Percentiles rank a stretch among this genome's conserved stretches.
phyloP scores from a whole-genome alignment of 306 rosid species.

The Adenanthera pavonina region DNA sequence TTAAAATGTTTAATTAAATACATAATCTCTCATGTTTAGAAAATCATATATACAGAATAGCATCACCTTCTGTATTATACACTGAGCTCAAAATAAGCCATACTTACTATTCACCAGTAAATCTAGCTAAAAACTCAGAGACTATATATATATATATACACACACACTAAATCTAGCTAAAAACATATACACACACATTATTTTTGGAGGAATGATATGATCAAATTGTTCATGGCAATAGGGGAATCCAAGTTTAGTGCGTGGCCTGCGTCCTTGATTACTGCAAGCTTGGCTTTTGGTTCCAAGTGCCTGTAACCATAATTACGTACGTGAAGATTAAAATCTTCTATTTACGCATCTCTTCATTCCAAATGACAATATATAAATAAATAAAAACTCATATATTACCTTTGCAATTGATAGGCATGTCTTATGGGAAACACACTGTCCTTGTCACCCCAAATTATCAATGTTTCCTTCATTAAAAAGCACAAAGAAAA shows the following conservation, averaged over 20 bases:
- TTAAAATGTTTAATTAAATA: too few relatives aligned
- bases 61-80: too few relatives aligned
- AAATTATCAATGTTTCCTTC: constrained; percentile 53
- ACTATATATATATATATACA: too few relatives aligned
- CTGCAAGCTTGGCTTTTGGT: constrained; percentile 42
- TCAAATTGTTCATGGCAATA: constrained; percentile 26
- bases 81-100: too few relatives aligned
- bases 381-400: not conserved
- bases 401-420: constrained; percentile 45
- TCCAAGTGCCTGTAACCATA: constrained; percentile 44
- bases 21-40: too few relatives aligned
- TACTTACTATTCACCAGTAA: too few relatives aligned
- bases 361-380: not conserved
- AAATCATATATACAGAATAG: too few relatives aligned
- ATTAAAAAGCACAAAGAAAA: not conserved
- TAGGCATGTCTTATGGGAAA: constrained; percentile 43
- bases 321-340: too few relatives aligned
- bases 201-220: constrained; percentile 37
- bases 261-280: constrained; percentile 47
- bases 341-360: not conserved
- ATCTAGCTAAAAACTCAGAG: too few relatives aligned
- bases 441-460: constrained; percentile 53
- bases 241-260: constrained; percentile 49
- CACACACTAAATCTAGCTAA: too few relatives aligned
- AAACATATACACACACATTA: not conserved